Evolutionary conservation across 306 rosid genomes (phyloP), one percentile per base, ranked within the genome.

Genomic region (Erythrophleum fordii): DNA sequence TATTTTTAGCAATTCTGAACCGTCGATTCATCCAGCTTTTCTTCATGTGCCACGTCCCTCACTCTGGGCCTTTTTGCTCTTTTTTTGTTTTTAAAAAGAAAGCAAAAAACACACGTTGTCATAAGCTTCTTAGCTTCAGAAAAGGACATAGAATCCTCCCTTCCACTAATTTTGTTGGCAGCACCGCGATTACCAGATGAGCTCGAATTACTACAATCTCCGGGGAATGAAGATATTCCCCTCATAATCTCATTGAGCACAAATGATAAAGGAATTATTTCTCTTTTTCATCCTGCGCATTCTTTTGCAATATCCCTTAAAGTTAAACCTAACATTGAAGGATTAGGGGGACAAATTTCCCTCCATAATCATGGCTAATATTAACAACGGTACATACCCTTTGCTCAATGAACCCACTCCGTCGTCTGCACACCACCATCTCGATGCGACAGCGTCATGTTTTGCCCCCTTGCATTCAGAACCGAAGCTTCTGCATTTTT

Each of bases 61-160:
- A n/a, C n/a, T n/a, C n/a, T n/a, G n/a, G n/a, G n/a, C n/a, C n/a
- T n/a, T n/a, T n/a, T n/a, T n/a, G n/a, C n/a, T n/a, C n/a, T n/a
- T n/a, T n/a, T n/a, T n/a, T n/a, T n/a, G n/a, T n/a, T n/a, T n/a
- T n/a, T n/a, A n/a, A n/a, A n/a, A n/a, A n/a, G n/a, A n/a, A n/a
- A n/a, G n/a, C n/a, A n/a, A n/a, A n/a, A n/a, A n/a, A n/a, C n/a
- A n/a, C n/a, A n/a, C n/a, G n/a, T n/a, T n/a, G n/a, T 90, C 97
- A 96, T 85, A 41, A 96, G 84, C 89, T 86, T 92, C 92, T 89
- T 96, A 7, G 97, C 97, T 81, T 96, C 99, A 55, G 69, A 8
- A 42, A 77, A 88, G 0, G 97, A 85, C 16, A 93, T 83, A 26
- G 82, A 2, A 0, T 83, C 85, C 62, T 74, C 80, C 13, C 3